A percentile compares a stretch with the other conserved stretches of the same genome.
Conservation (phyloP, 345 rosid species). For the Lepidium didymum region DNA sequence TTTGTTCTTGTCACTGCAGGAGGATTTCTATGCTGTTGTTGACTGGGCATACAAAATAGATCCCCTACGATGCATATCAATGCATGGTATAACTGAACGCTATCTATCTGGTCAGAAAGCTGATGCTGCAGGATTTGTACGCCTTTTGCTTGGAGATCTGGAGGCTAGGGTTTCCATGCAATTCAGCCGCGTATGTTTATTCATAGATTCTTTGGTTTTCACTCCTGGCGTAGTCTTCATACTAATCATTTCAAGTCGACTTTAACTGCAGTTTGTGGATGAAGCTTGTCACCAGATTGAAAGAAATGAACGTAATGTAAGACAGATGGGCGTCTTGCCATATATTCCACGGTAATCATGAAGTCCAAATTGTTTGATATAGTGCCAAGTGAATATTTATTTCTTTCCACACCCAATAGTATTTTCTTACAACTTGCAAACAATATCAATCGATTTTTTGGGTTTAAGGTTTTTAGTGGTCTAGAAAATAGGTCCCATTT, state of each 20-base stretch:
- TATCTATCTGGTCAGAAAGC: slow-evolving; percentile 99
- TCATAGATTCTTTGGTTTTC: background rate
- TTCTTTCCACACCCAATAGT: background rate
- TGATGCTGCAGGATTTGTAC: slow-evolving; percentile 99
- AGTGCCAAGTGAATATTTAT: background rate
- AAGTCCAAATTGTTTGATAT: background rate
- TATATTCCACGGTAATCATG: slow-evolving; percentile 76
- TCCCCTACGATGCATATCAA: slow-evolving; percentile 95
- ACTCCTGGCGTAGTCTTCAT: slow-evolving; percentile 1
- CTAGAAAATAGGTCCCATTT: too few relatives aligned
- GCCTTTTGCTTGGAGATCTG: slow-evolving; percentile 89
- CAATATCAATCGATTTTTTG: too few relatives aligned
- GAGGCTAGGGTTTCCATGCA: slow-evolving; percentile 92
- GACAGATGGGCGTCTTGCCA: slow-evolving; percentile 85
- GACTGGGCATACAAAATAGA: slow-evolving; percentile 99
- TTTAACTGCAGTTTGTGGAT: slow-evolving; percentile 73
- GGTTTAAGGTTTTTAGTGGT: too few relatives aligned
- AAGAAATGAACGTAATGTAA: slow-evolving; percentile 81
- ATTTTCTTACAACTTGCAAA: too few relatives aligned
- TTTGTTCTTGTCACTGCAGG: slow-evolving; percentile 42
- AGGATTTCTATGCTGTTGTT: slow-evolving; percentile 96
- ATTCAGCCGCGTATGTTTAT: slow-evolving; percentile 68
- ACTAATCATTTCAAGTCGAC: slow-evolving; percentile 14
- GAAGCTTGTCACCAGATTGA: slow-evolving; percentile 98
- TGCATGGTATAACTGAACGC: slow-evolving; percentile 97